Evolutionary conservation across 1,284 basidiomycete species (phyloP), one percentile per base, ranked within the genome.

Genomic region (Macrocystidia cucumis): DNA sequence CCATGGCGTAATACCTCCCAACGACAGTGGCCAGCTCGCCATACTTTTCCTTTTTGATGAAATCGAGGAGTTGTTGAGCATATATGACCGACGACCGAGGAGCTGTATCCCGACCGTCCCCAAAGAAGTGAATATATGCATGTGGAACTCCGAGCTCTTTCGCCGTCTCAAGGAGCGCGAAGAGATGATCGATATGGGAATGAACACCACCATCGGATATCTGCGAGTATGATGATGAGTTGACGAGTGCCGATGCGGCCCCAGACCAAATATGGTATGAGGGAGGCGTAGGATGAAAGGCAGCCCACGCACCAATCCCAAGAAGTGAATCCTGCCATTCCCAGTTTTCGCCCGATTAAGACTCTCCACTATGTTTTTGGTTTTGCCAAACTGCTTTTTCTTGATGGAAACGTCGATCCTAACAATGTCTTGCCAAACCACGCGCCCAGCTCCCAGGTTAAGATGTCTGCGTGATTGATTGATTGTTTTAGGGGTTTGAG

Each of bases 391-490:
- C 48, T 87, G 75, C 44, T 73, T 66, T 55, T 91, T 93, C 62
- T 91, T 82, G 62, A 93, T 92, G 13, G 80, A 72, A 30, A 91
- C 82, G 52, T 93, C 90, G 52, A 93, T 93, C 44, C 79, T 75
- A 50, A 93, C 90, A 49, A 95, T 93, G 52, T 93, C 91, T 58
- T 95, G 91, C 91, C 91, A 93, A 29, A 93, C 89, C 39, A 93
- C 74, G 24, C 91, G 79, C 2, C 91, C 91, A 37, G 91, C 91
- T 31, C 91, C 91, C 47, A 91, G 88, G 62, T 95, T 95, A 42
- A 93, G 64, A 56, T 93, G 91, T 12, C 90, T 92, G 27, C 23
- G 12, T 25, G 23, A 25, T 25, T 25, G 25, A 23, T n/a, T n/a
- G n/a, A n/a, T n/a, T n/a, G n/a, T n/a, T n/a, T n/a, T n/a, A n/a